Base-by-base conservation (phyloP, 1,284 basidiomycete species). In the Puccinia coronata region DNA sequence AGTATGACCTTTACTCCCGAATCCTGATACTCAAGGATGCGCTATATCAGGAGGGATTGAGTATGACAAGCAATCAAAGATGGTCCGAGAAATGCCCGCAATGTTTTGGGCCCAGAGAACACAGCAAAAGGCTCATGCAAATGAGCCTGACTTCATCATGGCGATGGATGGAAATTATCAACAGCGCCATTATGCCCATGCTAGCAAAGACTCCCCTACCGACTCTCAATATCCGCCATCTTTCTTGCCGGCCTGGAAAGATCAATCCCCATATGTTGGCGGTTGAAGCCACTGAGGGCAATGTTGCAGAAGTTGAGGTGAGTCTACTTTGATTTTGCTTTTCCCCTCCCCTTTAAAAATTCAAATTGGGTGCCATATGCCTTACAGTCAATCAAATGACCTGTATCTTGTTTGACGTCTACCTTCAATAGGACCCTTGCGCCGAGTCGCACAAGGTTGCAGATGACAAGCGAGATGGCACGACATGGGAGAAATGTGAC, bases 41-140 rank as follows among this genome's bases (percentile, higher is more conserved):
- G 6, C 25, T 73, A 4, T 57, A 6, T 11, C 36, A 47, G 28
- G 28, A 73, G 18, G 71, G 49, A 2, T n/a, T 73, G 25, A 31
- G 14, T 36, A 39, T 28, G 18, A 34, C 49, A 11, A 51, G 20
- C 16, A 23, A 55, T 23, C 25, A 73, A 12, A 55, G 31, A 18
- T 73, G 71, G 71, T 23, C 71, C 0, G 49, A n/a, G 16, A 72
- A 72, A 5, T 71, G 69, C 69, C 41, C 69, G 8, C 69, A 20
- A 47, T 71, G 69, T 43, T 71, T 71, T 43, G 70, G 41, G 6
- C 70, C 70, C 18, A 0, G 16, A 51, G 25, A 49, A 34, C 5
- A 18, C 6, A 72, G 31, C 20, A 23, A n/a, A 41, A 72, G 31
- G 43, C 6, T 14, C n/a, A 34, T 4, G 18, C 4, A 0, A 51